Base-by-base conservation (phyloP, 192 early-diverging fungal genomes). In the Lunasporangiospora selenospora region DNA sequence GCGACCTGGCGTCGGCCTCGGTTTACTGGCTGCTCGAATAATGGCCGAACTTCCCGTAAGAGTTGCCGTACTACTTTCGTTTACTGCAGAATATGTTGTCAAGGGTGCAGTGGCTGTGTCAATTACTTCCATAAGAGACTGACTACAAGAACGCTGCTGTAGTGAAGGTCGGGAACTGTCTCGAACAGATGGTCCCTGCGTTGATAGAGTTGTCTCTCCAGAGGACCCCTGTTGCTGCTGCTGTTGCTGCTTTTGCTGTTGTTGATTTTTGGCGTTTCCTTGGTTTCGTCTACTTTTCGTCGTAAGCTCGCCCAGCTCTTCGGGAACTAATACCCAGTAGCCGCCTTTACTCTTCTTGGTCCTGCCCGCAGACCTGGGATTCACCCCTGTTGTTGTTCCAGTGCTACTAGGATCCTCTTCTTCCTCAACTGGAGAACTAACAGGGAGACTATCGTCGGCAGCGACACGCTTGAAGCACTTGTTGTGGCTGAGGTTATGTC, bases 401-500 rank as follows among this genome's bases (percentile, higher is more conserved):
- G n/a, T n/a, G n/a, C n/a, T n/a, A n/a, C n/a, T n/a, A n/a, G n/a
- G n/a, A n/a, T n/a, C n/a, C n/a, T 60, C 58, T 2, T 60, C 58
- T 6, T 50, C 36, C 13, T 47, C 46, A 0, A 37, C 36, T 13
- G 32, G 26, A 7, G 58, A 39, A n/a, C 46, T 46, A n/a, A n/a
- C n/a, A n/a, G n/a, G 34, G 12, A 60, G 6, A n/a, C 23, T 36
- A 15, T 47, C 44, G 18, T 60, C 49, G 36, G 33, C 23, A 18
- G 41, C 34, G 13, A 60, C 40, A 13, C 58, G 44, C 2, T 29
- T 23, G 36, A 60, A 60, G 46, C 58, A 60, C 34, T 47, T 49
- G 10, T 49, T 60, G 36, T 60, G 58, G 24, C 58, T 60, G 8
- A 60, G 34, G 15, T 60, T 60, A 37, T 60, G 58, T 1, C 58